phyloP scores from a whole-genome alignment of 352 stramenopile species.

The Globisporangium emineosum region DNA sequence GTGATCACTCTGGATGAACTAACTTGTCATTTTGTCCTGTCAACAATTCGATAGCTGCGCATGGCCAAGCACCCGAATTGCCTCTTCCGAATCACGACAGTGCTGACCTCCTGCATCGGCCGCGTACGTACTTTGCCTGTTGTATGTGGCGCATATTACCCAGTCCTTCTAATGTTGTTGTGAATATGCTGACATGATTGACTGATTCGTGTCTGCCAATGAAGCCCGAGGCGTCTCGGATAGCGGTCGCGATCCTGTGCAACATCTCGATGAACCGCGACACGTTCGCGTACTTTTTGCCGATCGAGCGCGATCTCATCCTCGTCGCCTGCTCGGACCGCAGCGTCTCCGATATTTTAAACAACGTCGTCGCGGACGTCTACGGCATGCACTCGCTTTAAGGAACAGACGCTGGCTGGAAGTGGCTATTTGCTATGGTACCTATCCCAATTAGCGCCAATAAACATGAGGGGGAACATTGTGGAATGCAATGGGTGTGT shows the following conservation, averaged over 20 bases:
- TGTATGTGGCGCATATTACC: no score
- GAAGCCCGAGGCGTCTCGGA: conserved; percentile 70
- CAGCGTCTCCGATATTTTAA: conserved; percentile 77
- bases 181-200: conserved; percentile 7
- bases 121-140: conserved; percentile 50
- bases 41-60: conserved; percentile 33
- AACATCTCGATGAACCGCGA: conserved; percentile 77
- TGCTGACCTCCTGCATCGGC: conserved; percentile 68
- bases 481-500: neutral
- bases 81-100: conserved; percentile 43
- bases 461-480: neutral
- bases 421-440: neutral
- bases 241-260: conserved; percentile 62
- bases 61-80: conserved; percentile 68
- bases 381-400: conserved; percentile 83
- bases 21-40: neutral
- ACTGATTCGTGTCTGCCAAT: neutral
- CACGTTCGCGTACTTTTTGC: conserved; percentile 74
- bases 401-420: conserved; percentile 2
- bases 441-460: neutral
- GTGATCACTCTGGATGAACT: neutral
- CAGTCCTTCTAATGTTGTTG: no score
- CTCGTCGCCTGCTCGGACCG: conserved; percentile 70
- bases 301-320: conserved; percentile 76
- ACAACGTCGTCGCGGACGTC: conserved; percentile 76